These are phyloP conservation scores for Amoeboaphelidium protococcarum DNA, from an alignment of 371 early-diverging fungal genomes.

Conservation along the genomic window DNA sequence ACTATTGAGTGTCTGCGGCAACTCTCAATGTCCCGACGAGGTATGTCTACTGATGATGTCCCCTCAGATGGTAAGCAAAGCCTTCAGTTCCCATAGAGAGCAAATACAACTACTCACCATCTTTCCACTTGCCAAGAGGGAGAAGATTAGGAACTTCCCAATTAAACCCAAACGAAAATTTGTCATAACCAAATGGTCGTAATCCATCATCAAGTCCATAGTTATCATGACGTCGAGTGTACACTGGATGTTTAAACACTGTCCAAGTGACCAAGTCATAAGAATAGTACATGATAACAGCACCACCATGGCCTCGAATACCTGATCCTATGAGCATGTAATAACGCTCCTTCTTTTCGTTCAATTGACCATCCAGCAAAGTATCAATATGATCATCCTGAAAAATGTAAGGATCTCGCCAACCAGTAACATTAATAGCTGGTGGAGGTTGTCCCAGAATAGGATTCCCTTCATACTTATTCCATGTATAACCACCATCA, in stretches of 20 bases:
- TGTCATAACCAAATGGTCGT: background rate
- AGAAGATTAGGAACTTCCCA: background rate
- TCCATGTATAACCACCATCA: background rate
- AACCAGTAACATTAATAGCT: background rate
- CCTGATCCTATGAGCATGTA: background rate
- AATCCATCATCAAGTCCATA: too few relatives aligned
- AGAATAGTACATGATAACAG: background rate
- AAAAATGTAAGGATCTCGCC: background rate
- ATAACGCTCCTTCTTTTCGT: background rate
- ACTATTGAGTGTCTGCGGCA: too few relatives aligned
- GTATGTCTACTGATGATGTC: background rate
- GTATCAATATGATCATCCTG: background rate
- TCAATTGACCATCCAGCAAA: background rate
- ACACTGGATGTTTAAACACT: background rate
- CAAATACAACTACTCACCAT: background rate
- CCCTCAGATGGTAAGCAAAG: background rate
- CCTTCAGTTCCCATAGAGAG: background rate
- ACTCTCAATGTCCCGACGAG: background rate
- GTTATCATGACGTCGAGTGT: background rate
- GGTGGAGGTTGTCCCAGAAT: background rate
- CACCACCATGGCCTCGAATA: background rate
- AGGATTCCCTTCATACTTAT: background rate
- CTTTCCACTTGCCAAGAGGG: background rate
- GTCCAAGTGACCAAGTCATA: background rate
- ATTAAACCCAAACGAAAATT: background rate